Evolutionary conservation across 2,329 filamentous ascomycete species (phyloP).

Genomic region (Trichoderma sp.): DNA sequence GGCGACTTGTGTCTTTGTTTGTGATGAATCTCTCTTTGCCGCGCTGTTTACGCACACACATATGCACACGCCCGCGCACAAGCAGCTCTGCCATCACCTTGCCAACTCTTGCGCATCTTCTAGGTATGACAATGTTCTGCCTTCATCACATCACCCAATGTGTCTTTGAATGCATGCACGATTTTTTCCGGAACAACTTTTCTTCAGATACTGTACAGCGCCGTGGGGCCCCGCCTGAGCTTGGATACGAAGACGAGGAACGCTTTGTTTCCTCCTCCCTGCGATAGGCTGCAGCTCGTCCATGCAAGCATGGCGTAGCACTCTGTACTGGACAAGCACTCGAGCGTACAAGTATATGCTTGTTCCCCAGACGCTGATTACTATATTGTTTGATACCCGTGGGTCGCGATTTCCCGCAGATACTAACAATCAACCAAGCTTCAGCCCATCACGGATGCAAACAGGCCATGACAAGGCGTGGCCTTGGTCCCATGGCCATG

Average conservation of each 20-base stretch:
- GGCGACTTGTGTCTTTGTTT: neutral
- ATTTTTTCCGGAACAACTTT: neutral
- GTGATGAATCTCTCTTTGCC: slow-evolving; percentile 25
- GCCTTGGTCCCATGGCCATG: slow-evolving; percentile 11
- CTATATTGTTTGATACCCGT: neutral
- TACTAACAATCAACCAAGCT: slow-evolving; percentile 17
- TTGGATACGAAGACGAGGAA: neutral
- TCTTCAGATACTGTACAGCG: neutral
- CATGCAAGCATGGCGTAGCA: neutral
- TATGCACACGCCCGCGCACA: slow-evolving; percentile 5
- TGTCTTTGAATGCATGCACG: neutral
- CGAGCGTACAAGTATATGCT: neutral
- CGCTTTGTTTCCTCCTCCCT: neutral
- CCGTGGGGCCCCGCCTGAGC: neutral
- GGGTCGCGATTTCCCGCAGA: slow-evolving; percentile 20
- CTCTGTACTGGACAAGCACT: neutral
- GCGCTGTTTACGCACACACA: slow-evolving; percentile 27
- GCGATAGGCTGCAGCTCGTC: neutral
- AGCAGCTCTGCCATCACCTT: neutral
- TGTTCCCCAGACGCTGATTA: slow-evolving; percentile 5
- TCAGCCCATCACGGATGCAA: slow-evolving; percentile 21
- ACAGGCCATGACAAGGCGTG: slow-evolving; percentile 12
- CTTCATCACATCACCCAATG: neutral
- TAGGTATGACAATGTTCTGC: neutral
- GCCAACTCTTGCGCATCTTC: neutral